These are phyloP conservation scores for Sclerotinia subarctica DNA, from an alignment of 2,329 filamentous ascomycete species.

Conservation along the genomic window DNA sequence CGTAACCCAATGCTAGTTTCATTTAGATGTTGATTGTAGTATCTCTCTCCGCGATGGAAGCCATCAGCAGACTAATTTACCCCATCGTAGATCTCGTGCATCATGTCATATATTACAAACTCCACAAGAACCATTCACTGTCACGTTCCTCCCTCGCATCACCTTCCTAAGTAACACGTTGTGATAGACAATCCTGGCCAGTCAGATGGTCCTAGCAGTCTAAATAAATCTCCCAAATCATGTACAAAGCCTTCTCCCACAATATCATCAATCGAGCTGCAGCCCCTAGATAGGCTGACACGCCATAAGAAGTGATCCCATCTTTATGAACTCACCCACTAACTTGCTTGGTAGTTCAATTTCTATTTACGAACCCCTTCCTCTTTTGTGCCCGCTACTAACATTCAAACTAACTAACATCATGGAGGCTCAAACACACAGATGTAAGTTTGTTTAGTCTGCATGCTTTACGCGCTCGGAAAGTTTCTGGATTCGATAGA, in stretches of 20 bases:
- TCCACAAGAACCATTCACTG: neutral
- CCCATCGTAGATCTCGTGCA: neutral
- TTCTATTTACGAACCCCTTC: neutral
- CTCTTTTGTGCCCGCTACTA: neutral
- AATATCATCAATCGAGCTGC: neutral
- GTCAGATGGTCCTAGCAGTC: neutral
- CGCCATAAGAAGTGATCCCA: neutral
- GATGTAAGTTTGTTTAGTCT: neutral
- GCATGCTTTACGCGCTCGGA: neutral
- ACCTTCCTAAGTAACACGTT: neutral
- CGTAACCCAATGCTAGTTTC: neutral
- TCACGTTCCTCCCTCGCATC: neutral
- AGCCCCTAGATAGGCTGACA: neutral
- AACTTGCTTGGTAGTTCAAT: neutral
- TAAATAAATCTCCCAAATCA: neutral
- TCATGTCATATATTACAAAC: neutral
- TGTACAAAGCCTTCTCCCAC: neutral
- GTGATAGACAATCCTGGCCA: neutral
- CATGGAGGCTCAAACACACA: neutral
- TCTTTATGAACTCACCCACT: neutral
- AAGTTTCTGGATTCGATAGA: neutral
- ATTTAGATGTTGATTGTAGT: neutral
- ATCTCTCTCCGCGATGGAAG: neutral
- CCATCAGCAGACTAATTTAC: neutral
- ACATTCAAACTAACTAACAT: neutral